These are phyloP conservation scores for Triangularia setosa DNA, from an alignment of 2,329 filamentous ascomycete species.

Conservation along the genomic window DNA sequence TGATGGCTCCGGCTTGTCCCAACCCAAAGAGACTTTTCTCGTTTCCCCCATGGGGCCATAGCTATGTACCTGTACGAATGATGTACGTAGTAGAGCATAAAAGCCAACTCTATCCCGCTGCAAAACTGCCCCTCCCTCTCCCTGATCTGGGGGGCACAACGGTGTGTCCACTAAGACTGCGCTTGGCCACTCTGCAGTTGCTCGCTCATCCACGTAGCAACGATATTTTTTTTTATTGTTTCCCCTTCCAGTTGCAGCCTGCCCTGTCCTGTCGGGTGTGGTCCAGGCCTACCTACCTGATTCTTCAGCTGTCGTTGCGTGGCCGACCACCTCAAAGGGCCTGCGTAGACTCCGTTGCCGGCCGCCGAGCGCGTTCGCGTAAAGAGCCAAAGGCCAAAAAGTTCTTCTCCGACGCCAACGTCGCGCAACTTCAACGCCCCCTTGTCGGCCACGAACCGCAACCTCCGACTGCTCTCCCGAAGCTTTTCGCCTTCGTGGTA, in stretches of 20 bases:
- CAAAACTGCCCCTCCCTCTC: slow-evolving; percentile 33
- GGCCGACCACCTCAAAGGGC: neutral
- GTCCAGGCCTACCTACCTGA: neutral
- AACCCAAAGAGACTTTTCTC: slow-evolving; percentile 17
- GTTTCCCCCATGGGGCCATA: slow-evolving; percentile 11
- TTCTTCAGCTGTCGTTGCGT: neutral
- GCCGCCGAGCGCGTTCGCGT: slow-evolving; percentile 20
- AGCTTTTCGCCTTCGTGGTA: neutral
- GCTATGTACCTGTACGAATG: slow-evolving; percentile 29
- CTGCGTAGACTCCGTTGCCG: slow-evolving; percentile 4
- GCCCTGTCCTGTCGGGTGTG: neutral
- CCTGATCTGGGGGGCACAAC: slow-evolving; percentile 39
- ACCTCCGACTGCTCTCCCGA: slow-evolving; percentile 8
- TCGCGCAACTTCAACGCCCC: slow-evolving; percentile 13
- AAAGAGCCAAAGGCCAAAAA: slow-evolving; percentile 21
- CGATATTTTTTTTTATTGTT: neutral
- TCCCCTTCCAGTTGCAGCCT: neutral
- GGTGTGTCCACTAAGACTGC: slow-evolving; percentile 31
- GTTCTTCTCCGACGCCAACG: slow-evolving; percentile 15
- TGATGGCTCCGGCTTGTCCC: slow-evolving; percentile 20
- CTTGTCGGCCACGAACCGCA: slow-evolving; percentile 12
- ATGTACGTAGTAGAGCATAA: slow-evolving; percentile 26
- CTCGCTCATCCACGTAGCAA: slow-evolving; percentile 6
- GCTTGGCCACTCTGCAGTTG: neutral
- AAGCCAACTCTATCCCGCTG: slow-evolving; percentile 36